Evolutionary conservation across 129 eudicot species (phyloP).

Genomic region (Dittrichia graveolens): DNA sequence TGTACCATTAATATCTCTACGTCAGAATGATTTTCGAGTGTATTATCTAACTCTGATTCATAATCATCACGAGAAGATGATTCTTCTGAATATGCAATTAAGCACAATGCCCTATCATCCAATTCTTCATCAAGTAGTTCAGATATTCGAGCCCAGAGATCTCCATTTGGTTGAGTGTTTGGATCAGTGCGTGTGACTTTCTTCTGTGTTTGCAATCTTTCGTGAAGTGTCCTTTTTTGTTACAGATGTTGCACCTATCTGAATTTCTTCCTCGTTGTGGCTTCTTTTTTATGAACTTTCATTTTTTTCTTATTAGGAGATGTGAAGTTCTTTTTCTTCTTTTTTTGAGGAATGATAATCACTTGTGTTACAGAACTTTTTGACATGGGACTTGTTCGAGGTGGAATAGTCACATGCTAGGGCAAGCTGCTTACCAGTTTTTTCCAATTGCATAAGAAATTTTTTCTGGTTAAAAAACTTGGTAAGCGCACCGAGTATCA

Average conservation of each 20-base stretch:
- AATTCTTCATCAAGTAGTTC: neutral
- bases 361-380: too few species aligned
- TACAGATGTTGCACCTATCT: neutral
- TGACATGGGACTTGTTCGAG: neutral
- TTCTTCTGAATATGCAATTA: neutral
- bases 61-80: neutral
- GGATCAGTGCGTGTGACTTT: neutral
- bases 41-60: too few species aligned
- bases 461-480: neutral
- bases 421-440: neutral
- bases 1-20: neutral
- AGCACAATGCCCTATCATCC: neutral
- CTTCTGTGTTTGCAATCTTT: neutral
- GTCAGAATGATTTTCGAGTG: neutral
- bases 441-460: neutral
- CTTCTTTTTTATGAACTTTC: neutral
- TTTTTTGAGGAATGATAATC: too few species aligned
- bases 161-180: neutral
- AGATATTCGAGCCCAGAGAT: neutral
- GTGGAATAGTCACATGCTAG: neutral
- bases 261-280: neutral
- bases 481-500: neutral
- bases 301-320: neutral
- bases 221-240: neutral
- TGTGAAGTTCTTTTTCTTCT: neutral